Conservation (phyloP, 768 basidiomycete genomes). For the Mycena amicta region DNA sequence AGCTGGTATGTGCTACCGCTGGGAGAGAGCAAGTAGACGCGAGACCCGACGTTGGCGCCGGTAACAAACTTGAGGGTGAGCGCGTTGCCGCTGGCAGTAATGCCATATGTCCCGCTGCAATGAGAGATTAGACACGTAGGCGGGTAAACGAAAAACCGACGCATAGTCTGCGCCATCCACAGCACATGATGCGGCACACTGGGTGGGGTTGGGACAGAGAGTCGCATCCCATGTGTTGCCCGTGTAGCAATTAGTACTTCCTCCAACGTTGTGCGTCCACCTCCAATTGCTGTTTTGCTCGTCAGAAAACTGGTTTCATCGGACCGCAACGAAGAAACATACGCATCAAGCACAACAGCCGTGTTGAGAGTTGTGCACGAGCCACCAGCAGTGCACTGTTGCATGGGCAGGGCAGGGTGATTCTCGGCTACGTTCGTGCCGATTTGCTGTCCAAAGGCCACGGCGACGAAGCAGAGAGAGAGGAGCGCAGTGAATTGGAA, state of each 20-base stretch:
- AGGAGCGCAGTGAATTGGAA: background rate
- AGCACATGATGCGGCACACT: conserved; percentile 28
- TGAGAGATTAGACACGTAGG: conserved; percentile 47
- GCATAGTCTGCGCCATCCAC: conserved; percentile 51
- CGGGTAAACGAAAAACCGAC: conserved; percentile 55
- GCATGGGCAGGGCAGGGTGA: conserved; percentile 42
- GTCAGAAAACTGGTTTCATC: background rate
- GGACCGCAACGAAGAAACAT: background rate
- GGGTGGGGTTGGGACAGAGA: conserved; percentile 48
- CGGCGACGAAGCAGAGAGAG: conserved; percentile 32
- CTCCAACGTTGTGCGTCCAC: conserved; percentile 41
- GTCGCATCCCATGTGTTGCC: conserved; percentile 57
- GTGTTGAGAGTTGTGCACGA: conserved; percentile 41
- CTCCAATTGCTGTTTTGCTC: conserved; percentile 45
- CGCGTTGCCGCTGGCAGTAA: conserved; percentile 48
- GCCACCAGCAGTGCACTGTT: background rate
- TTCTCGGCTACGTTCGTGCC: conserved; percentile 50
- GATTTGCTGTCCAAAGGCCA: conserved; percentile 52
- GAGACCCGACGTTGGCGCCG: conserved; percentile 41
- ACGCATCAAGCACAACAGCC: conserved; percentile 49
- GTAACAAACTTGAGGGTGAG: conserved; percentile 55
- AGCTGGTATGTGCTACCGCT: conserved; percentile 43
- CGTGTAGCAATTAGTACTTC: conserved; percentile 52
- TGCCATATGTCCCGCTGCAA: conserved; percentile 54
- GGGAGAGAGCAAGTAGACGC: conserved; percentile 51